Percentiles rank a stretch among this genome's conserved stretches.
phyloP scores from a whole-genome alignment of 371 early-diverging fungal genomes.

The Saksenaea oblongispora region DNA sequence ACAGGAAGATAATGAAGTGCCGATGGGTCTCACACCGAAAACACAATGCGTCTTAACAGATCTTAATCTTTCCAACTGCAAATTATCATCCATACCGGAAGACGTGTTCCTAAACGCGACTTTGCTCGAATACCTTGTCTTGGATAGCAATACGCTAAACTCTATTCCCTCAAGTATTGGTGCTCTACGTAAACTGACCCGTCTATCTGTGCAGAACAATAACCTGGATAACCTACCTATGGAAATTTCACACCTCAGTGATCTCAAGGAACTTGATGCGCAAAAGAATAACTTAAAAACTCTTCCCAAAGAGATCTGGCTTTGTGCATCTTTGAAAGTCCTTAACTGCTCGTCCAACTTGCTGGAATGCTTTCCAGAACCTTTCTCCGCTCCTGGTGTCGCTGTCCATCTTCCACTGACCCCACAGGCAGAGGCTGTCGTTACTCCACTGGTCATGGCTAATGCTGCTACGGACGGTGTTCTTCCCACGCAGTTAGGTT shows the following conservation, averaged over 20 bases:
- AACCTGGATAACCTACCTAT: constrained; percentile 38
- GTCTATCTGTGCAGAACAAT: constrained; percentile 68
- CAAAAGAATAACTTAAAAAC: constrained; percentile 67
- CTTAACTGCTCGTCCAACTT: constrained; percentile 72
- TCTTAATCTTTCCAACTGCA: constrained; percentile 74
- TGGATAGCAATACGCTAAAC: constrained; percentile 79
- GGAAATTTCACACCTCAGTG: constrained; percentile 34
- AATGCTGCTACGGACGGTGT: constrained; percentile 17
- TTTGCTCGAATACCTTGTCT: constrained; percentile 59
- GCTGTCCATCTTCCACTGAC: constrained; percentile 29
- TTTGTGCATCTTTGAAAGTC: constrained; percentile 66
- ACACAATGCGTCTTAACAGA: constrained; percentile 35
- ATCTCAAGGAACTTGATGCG: constrained; percentile 34
- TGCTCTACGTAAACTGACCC: constrained; percentile 50
- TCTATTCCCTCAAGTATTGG: constrained; percentile 73
- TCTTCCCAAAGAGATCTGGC: constrained; percentile 86
- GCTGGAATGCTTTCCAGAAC: constrained; percentile 47
- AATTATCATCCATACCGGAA: constrained; percentile 72
- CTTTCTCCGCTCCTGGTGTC: constrained; percentile 32
- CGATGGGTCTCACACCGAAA: neutral
- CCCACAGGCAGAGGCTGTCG: constrained; percentile 26
- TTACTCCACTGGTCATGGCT: constrained; percentile 19
- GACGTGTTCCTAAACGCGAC: constrained; percentile 63
- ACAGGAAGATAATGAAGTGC: neutral
- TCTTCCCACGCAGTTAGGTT: constrained; percentile 18